phyloP scores from a whole-genome alignment of 495 filamentous ascomycete species.

The Cercophora newfieldiana region DNA sequence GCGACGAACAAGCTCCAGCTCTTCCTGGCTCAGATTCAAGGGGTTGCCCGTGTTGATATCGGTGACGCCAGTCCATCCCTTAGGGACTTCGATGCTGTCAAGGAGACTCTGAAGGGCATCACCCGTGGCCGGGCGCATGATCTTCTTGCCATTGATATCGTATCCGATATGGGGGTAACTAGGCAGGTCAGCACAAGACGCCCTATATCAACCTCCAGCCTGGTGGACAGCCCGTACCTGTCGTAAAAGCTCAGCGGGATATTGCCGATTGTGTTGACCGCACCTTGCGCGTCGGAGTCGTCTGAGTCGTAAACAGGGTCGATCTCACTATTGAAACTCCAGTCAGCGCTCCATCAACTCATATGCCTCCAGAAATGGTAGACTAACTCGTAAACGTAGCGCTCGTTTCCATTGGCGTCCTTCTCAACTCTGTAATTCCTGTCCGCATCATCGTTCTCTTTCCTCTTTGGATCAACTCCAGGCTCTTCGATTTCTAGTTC shows the following conservation, averaged over 20 bases:
- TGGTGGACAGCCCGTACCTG: conserved; percentile 47
- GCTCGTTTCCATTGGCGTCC: conserved; percentile 54
- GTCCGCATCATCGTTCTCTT: conserved; percentile 39
- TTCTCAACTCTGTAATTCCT: conserved; percentile 59
- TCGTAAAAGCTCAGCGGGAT: conserved; percentile 96
- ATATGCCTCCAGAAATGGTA: neutral
- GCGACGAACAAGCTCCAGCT: conserved; percentile 83
- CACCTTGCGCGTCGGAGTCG: conserved; percentile 78
- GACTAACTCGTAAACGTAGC: conserved; percentile 59
- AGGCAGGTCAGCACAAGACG: neutral
- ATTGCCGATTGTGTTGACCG: conserved; percentile 88
- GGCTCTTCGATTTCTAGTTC: conserved; percentile 31
- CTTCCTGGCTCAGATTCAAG: conserved; percentile 76
- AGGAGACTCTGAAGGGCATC: conserved; percentile 91
- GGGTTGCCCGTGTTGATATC: conserved; percentile 92
- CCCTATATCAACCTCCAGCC: neutral
- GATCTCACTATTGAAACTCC: conserved; percentile 69
- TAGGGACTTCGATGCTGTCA: conserved; percentile 95
- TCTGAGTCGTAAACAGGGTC: conserved; percentile 96
- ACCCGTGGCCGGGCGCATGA: conserved; percentile 91
- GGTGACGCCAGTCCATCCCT: conserved; percentile 95
- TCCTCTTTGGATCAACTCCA: conserved; percentile 36
- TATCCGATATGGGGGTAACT: conserved; percentile 92
- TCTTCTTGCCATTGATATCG: conserved; percentile 97
- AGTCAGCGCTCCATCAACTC: conserved; percentile 17